Evolutionary conservation across 352 stramenopile genomes (phyloP).

Genomic region (Detonula confervacea): DNA sequence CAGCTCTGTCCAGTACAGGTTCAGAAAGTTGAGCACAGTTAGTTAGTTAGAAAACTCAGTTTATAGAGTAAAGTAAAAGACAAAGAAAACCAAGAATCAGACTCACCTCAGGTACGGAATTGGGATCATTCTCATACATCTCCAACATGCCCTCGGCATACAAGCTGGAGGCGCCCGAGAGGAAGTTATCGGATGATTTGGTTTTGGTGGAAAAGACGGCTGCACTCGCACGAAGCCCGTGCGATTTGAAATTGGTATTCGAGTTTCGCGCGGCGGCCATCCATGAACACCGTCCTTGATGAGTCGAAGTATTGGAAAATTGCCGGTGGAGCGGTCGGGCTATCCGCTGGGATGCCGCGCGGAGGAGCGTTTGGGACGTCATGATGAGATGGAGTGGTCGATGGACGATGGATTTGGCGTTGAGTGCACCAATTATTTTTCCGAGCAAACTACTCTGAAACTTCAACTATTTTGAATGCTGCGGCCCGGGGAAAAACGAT

Average conservation of each 20-base stretch:
- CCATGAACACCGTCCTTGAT: too few species aligned
- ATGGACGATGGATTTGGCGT: too few species aligned
- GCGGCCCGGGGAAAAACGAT: too few species aligned
- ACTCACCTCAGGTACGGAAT: constrained; percentile 83
- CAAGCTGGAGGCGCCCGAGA: constrained; percentile 92
- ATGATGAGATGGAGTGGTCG: too few species aligned
- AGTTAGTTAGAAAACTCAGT: too few species aligned
- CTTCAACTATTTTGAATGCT: too few species aligned
- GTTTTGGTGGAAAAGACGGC: constrained; percentile 20
- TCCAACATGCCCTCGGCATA: constrained; percentile 99
- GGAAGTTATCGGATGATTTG: constrained; percentile 87
- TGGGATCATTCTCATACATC: constrained; percentile 90
- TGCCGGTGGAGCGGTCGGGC: neutral
- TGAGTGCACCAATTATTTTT: too few species aligned
- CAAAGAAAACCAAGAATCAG: too few species aligned
- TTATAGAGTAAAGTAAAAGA: constrained; percentile 15
- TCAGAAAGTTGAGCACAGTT: too few species aligned
- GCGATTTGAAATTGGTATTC: neutral
- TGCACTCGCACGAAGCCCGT: neutral
- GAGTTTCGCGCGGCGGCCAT: neutral
- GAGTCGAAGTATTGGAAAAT: neutral
- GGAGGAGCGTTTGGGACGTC: constrained; percentile 19
- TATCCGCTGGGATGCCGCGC: constrained; percentile 15
- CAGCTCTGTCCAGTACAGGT: constrained; percentile 65
- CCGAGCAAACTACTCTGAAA: too few species aligned